Evolutionary conservation across 257 asterid genomes (phyloP), one percentile per base, ranked within the genome.

Genomic region (Plectranthus barbatus): DNA sequence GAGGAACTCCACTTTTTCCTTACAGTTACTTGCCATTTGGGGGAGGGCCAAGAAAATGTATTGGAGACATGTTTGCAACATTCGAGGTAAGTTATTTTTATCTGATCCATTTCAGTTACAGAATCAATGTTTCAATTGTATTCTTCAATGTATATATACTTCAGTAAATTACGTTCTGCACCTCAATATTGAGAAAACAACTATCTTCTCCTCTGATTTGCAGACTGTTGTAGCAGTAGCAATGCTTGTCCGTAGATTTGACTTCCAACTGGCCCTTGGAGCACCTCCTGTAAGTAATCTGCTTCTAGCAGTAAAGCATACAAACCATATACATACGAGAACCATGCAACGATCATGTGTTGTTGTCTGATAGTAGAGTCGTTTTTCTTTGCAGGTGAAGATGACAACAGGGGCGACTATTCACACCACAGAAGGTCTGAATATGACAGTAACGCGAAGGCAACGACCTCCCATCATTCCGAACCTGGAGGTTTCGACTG

Each of bases 381-480:
- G 5, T 53, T 0, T 42, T 42, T 14, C 15, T 48, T 45, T 79
- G 64, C 86, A 92, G 99, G 99, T 92, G 48, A 80, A 76, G 60
- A 89, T 92, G 97, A 92, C 99, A 5, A 92, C 99, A 6, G 99
- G 99, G 21, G 99, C 99, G 21, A 92, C 97, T 6, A 92, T 92
- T 71, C 99, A 92, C 81, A 92, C 99, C 15, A 92, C 97, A 9
- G 84, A 83, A 68, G 99, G 99, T 53, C 76, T 92, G 69, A 85
- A 74, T 14, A 87, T 92, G 99, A 89, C 90, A 0, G 94, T 90
- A 17, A 92, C 95, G 29, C 79, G 83, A 34, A 76, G 99, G 72
- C 80, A 56, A 56, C 76, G 75, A 65, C 82, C 85, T 61, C 88
- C 86, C 9, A 72, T 85, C 62, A 78, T 83, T 45, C 97, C 97